Conservation (phyloP, 2,329 filamentous ascomycete genomes). For the Colletotrichum navitas region DNA sequence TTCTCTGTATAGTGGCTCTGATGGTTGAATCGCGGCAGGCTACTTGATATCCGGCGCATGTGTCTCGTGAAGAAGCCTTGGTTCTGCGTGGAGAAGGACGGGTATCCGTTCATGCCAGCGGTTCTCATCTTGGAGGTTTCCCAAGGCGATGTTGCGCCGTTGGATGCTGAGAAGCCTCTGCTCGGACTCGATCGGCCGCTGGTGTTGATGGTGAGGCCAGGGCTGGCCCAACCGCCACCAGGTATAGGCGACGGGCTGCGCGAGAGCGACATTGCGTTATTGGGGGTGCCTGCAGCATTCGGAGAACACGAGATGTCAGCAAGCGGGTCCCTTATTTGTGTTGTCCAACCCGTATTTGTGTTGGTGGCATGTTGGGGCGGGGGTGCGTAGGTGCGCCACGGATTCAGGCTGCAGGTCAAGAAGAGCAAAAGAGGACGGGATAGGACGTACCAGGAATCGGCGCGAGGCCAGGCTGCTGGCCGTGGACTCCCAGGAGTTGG, state of each 20-base stretch:
- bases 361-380: slow-evolving; percentile 30
- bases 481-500: slow-evolving; percentile 55
- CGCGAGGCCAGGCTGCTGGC: slow-evolving; percentile 59
- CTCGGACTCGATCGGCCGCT: slow-evolving; percentile 78
- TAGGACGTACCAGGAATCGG: slow-evolving; percentile 67
- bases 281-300: slow-evolving; percentile 63
- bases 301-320: slow-evolving; percentile 42
- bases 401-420: slow-evolving; percentile 24
- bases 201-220: slow-evolving; percentile 76
- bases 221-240: slow-evolving; percentile 90
- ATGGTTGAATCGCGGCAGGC: slow-evolving; percentile 78
- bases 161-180: slow-evolving; percentile 62
- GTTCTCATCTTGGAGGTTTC: slow-evolving; percentile 84
- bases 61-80: slow-evolving; percentile 90
- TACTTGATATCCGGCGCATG: slow-evolving; percentile 83
- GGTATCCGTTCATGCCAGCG: slow-evolving; percentile 78
- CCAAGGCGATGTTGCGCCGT: slow-evolving; percentile 78
- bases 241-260: slow-evolving; percentile 88
- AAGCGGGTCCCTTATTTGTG: slow-evolving; percentile 37
- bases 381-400: slow-evolving; percentile 19
- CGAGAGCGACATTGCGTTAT: slow-evolving; percentile 81
- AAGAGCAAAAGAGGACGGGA: slow-evolving; percentile 27
- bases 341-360: slow-evolving; percentile 30
- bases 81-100: slow-evolving; percentile 83
- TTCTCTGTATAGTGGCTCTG: slow-evolving; percentile 75